phyloP scores from a whole-genome alignment of 1,284 basidiomycete species.

The Leccinum fuscescens region DNA sequence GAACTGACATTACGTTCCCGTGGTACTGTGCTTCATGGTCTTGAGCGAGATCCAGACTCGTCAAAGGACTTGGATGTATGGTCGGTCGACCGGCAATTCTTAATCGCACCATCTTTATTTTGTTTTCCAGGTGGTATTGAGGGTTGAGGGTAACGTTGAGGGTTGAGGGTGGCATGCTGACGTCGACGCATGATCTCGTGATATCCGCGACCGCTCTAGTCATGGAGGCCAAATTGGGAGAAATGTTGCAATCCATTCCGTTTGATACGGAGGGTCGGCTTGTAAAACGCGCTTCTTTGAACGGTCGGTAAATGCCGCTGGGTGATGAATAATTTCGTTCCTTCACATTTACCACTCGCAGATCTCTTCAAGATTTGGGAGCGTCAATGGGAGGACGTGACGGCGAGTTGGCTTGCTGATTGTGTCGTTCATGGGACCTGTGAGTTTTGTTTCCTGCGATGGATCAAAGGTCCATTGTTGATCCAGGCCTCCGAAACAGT shows the following conservation, averaged over 20 bases:
- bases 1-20: constrained; percentile 56
- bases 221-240: constrained; percentile 51
- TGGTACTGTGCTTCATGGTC: constrained; percentile 59
- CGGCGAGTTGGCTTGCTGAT: constrained; percentile 55
- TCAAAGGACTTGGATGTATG: constrained; percentile 51
- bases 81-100: constrained; percentile 31
- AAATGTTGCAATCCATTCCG: constrained; percentile 39
- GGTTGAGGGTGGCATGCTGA: constrained; percentile 43
- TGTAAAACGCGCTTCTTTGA: constrained; percentile 44
- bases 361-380: constrained; percentile 52
- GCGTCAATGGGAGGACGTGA: constrained; percentile 44
- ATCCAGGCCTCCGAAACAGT: constrained; percentile 38
- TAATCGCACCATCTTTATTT: not conserved
- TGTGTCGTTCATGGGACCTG: constrained; percentile 50
- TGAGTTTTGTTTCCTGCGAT: constrained; percentile 35
- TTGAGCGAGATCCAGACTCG: constrained; percentile 37
- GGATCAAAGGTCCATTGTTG: not conserved
- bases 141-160: constrained; percentile 30
- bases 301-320: constrained; percentile 39
- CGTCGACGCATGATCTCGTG: constrained; percentile 42
- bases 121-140: constrained; percentile 38
- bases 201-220: constrained; percentile 52
- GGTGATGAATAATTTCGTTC: not conserved
- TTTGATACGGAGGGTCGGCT: constrained; percentile 59
- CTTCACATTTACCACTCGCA: constrained; percentile 20